Evolutionary conservation across 2,329 filamentous ascomycete genomes (phyloP).

Genomic region (Celoporthe dispersa): DNA sequence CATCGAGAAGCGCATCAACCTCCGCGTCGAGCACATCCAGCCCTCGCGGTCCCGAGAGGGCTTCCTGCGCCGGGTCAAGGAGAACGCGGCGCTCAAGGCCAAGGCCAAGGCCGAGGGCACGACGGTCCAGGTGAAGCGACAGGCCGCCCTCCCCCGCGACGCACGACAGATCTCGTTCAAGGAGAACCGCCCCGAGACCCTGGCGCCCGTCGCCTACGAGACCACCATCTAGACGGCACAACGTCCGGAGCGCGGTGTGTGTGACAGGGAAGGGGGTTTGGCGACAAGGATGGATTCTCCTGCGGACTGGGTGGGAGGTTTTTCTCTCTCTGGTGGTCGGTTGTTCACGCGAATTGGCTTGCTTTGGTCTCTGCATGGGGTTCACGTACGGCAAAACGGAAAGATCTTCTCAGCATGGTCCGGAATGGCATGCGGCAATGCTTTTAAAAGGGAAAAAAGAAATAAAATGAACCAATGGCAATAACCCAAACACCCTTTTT

Average conservation of each 20-base stretch:
- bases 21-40: constrained; percentile 96
- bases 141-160: constrained; percentile 78
- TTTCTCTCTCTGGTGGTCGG: constrained; percentile 17
- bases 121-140: constrained; percentile 91
- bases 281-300: too few species aligned
- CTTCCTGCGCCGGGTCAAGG: constrained; percentile 95
- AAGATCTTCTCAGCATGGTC: constrained; percentile 39
- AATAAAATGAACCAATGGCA: constrained; percentile 39
- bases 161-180: constrained; percentile 78
- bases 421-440: constrained; percentile 40
- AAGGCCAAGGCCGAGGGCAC: constrained; percentile 89
- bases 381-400: constrained; percentile 41
- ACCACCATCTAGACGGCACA: constrained; percentile 82
- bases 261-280: constrained; percentile 29
- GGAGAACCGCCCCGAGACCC: constrained; percentile 88
- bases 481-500: constrained; percentile 27
- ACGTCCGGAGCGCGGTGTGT: constrained; percentile 38
- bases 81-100: constrained; percentile 90
- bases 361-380: constrained; percentile 41
- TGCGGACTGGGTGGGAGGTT: constrained; percentile 11
- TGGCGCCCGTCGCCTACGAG: constrained; percentile 93
- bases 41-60: constrained; percentile 95
- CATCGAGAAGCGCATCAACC: constrained; percentile 99
- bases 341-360: constrained; percentile 35
- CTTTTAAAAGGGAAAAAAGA: constrained; percentile 38